Evolutionary conservation across 148 eudicot genomes (phyloP).

Genomic region (Rhododendron ferrugineum): DNA sequence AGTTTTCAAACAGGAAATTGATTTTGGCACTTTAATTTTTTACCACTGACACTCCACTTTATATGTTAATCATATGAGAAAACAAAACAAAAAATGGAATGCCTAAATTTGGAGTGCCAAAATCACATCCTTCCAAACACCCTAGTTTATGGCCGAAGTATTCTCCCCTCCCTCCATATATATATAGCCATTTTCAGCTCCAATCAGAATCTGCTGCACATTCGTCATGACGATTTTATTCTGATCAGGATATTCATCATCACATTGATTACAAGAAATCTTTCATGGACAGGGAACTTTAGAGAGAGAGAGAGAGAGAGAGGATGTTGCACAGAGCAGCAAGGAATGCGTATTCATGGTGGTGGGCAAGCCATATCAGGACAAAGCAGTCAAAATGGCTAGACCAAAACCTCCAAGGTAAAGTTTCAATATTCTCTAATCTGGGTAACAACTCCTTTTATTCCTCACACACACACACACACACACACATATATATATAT

Average conservation of each 20-base stretch:
- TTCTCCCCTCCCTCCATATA: slow-evolving; percentile 12
- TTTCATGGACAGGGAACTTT: neutral
- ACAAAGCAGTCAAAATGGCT: slow-evolving; percentile 93
- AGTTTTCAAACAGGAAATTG: neutral
- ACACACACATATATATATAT: too few species aligned
- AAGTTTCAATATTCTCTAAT: neutral
- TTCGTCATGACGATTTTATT: neutral
- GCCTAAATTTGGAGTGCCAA: too few species aligned
- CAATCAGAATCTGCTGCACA: neutral
- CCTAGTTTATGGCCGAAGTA: neutral
- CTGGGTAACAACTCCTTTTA: neutral
- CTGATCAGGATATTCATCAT: neutral
- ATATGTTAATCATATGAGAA: too few species aligned
- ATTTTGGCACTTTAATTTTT: too few species aligned
- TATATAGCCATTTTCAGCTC: neutral
- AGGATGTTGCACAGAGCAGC: slow-evolving; percentile 87
- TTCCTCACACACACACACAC: neutral
- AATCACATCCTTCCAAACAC: too few species aligned
- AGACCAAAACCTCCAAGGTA: slow-evolving; percentile 74
- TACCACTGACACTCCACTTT: too few species aligned
- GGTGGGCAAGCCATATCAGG: slow-evolving; percentile 92
- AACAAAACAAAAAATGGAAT: too few species aligned
- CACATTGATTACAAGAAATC: neutral
- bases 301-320: slow-evolving; percentile 12
- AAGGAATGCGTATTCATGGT: slow-evolving; percentile 83